These are phyloP conservation scores for Blastobotrys parvus DNA, from an alignment of 805 yeast species.

Conservation along the genomic window DNA sequence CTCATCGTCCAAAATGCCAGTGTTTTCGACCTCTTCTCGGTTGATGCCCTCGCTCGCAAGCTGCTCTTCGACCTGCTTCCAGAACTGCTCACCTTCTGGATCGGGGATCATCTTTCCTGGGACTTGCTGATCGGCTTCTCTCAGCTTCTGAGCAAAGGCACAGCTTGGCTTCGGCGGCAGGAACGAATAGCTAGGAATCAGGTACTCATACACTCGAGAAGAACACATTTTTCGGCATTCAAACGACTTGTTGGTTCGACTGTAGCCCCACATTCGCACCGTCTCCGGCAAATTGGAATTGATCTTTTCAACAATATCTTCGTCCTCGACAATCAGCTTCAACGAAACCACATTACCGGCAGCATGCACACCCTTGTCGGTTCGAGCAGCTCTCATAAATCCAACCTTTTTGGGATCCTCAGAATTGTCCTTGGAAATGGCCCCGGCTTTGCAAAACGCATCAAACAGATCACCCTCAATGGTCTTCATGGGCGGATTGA, in stretches of 20 bases:
- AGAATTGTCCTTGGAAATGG: constrained; percentile 77
- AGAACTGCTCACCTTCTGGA: constrained; percentile 64
- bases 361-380: constrained; percentile 97
- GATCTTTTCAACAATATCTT: constrained; percentile 61
- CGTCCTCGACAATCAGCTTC: constrained; percentile 78
- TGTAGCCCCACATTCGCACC: constrained; percentile 88
- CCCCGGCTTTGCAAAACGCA: constrained; percentile 82
- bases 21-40: constrained; percentile 15
- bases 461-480: constrained; percentile 83
- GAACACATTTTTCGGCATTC: constrained; percentile 95
- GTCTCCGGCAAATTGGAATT: constrained; percentile 73
- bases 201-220: constrained; percentile 89
- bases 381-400: constrained; percentile 53
- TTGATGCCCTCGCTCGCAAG: constrained; percentile 34
- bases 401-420: constrained; percentile 82
- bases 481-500: constrained; percentile 79
- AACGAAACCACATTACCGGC: constrained; percentile 87
- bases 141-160: constrained; percentile 52
- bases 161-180: constrained; percentile 83
- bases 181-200: constrained; percentile 85
- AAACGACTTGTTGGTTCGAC: constrained; percentile 80
- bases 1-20: constrained; percentile 8
- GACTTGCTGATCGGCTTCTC: constrained; percentile 40
- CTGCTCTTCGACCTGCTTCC: constrained; percentile 43
- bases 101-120: constrained; percentile 54